Evolutionary conservation across 495 filamentous ascomycete species (phyloP).

Genomic region (Astrothelium subdiscretum): DNA sequence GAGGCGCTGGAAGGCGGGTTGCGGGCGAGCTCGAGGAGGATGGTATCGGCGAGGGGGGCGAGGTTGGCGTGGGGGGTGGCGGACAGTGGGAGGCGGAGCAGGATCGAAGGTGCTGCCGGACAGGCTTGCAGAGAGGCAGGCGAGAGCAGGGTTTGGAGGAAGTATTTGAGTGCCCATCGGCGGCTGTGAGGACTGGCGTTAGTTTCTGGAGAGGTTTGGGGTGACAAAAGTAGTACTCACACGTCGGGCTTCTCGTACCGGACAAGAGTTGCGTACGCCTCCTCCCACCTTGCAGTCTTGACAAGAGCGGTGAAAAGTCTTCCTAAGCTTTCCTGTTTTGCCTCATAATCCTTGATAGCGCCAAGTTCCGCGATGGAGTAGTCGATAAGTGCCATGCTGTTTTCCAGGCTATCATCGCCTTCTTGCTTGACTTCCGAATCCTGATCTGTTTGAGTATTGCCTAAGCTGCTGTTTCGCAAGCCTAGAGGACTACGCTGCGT

Average conservation of each 20-base stretch:
- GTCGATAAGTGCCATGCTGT: background rate
- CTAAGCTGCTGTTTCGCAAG: background rate
- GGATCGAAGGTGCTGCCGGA: slow-evolving; percentile 28
- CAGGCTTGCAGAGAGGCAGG: slow-evolving; percentile 45
- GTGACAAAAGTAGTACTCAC: slow-evolving; percentile 16
- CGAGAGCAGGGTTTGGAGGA: slow-evolving; percentile 53
- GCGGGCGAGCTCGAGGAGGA: slow-evolving; percentile 51
- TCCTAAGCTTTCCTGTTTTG: slow-evolving; percentile 55
- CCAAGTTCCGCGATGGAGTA: background rate
- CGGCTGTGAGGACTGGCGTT: background rate
- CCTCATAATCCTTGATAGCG: slow-evolving; percentile 7
- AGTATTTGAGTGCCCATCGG: slow-evolving; percentile 28
- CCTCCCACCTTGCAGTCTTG: slow-evolving; percentile 62
- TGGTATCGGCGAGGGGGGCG: slow-evolving; percentile 63
- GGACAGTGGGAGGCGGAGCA: slow-evolving; percentile 67
- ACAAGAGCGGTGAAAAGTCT: slow-evolving; percentile 74
- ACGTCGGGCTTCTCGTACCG: slow-evolving; percentile 57
- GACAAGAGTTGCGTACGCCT: slow-evolving; percentile 69
- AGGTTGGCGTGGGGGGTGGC: slow-evolving; percentile 62
- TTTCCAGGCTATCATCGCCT: background rate
- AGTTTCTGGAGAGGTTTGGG: background rate
- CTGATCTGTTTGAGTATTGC: background rate
- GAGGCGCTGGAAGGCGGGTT: slow-evolving; percentile 72
- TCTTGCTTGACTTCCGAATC: background rate
- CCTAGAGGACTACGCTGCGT: background rate